Evolutionary conservation across 163 green algal species (phyloP).

Genomic region (Scenedesmus sp.): DNA sequence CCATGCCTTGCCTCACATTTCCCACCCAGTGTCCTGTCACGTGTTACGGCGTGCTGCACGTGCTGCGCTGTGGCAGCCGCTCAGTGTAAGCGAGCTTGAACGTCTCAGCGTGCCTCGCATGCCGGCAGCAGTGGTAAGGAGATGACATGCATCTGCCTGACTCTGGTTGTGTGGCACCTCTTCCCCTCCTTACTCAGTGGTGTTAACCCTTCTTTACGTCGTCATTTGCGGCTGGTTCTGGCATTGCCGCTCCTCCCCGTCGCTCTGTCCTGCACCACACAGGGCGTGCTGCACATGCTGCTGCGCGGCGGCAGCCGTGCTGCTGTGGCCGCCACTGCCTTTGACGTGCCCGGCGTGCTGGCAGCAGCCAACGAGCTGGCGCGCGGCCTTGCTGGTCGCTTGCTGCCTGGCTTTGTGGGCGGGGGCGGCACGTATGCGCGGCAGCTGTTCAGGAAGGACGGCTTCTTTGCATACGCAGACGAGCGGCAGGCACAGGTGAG

Average conservation of each 20-base stretch:
- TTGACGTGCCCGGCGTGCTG: conserved; percentile 30
- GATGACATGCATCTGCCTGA: too few relatives aligned
- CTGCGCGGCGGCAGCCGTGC: neutral
- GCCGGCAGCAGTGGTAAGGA: too few relatives aligned
- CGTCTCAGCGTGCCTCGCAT: too few relatives aligned
- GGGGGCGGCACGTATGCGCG: neutral
- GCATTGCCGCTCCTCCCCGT: neutral
- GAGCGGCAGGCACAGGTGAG: conserved; percentile 35
- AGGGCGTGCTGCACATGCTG: conserved; percentile 35
- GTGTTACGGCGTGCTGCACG: too few relatives aligned
- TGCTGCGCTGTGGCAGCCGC: too few relatives aligned
- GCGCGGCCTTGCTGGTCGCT: neutral
- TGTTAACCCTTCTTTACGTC: too few relatives aligned
- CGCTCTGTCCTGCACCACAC: neutral
- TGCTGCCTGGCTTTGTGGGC: neutral
- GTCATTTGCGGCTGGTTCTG: neutral
- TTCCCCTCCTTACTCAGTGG: too few relatives aligned
- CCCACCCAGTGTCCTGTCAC: too few relatives aligned
- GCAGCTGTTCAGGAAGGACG: conserved; percentile 46
- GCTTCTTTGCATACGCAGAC: conserved; percentile 55
- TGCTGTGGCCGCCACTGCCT: neutral
- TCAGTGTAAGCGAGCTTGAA: too few relatives aligned
- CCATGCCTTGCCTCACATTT: too few relatives aligned
- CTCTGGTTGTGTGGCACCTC: too few relatives aligned
- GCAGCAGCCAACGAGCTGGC: neutral